These are phyloP conservation scores for Calendula officinalis DNA, from an alignment of 129 eudicot species.

Conservation along the genomic window DNA sequence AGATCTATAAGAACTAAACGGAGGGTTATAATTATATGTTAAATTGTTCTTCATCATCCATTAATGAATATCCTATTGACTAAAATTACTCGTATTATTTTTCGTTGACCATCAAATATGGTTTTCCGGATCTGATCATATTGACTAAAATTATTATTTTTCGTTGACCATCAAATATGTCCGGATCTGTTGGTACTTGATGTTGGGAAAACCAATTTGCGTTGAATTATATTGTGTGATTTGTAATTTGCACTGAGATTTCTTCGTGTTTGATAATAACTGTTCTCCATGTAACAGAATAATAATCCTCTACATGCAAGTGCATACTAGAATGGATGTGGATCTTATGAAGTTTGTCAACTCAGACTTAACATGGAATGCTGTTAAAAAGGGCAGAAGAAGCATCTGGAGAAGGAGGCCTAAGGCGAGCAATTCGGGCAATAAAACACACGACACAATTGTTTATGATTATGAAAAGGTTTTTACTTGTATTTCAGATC, in stretches of 20 bases:
- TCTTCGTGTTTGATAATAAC: conserved; percentile 7
- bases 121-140: conserved; percentile 11
- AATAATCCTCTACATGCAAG: background rate
- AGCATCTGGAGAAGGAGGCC: conserved; percentile 26
- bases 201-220: conserved; percentile 23
- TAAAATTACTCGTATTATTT: background rate
- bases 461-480: conserved; percentile 69
- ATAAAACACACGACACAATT: conserved; percentile 35
- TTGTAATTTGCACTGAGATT: background rate
- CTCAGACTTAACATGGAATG: conserved; percentile 56
- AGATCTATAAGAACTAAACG: conserved; percentile 23
- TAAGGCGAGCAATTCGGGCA: background rate
- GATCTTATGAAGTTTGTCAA: conserved; percentile 46
- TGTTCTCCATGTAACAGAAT: conserved; percentile 27
- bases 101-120: background rate
- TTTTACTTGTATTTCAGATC: background rate
- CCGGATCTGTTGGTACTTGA: conserved; percentile 27
- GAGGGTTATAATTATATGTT: conserved; percentile 4
- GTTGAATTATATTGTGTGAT: background rate
- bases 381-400: conserved; percentile 59
- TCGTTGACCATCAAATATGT: background rate
- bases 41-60: background rate
- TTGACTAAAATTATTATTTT: background rate
- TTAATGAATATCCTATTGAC: conserved; percentile 5
- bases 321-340: conserved; percentile 24